Evolutionary conservation across 129 eudicot species (phyloP).

Genomic region (Rutidosis leptorrhynchoides): DNA sequence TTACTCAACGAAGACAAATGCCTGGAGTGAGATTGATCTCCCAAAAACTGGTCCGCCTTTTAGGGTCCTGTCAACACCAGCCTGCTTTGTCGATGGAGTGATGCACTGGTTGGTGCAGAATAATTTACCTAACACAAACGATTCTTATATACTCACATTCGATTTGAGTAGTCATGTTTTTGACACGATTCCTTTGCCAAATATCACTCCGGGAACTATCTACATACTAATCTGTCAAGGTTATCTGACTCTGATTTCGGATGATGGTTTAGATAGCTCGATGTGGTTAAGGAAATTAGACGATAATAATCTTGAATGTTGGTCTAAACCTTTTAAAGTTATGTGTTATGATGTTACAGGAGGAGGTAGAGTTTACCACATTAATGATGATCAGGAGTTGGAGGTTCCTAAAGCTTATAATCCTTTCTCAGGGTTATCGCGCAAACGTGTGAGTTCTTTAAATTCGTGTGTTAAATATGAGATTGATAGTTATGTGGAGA

Average conservation of each 20-base stretch:
- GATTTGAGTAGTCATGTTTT: slow-evolving; percentile 2
- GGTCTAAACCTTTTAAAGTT: neutral
- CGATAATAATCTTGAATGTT: neutral
- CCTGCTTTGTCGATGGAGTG: neutral
- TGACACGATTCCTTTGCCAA: neutral
- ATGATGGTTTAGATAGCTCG: neutral
- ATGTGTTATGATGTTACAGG: neutral
- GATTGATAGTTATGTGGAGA: neutral
- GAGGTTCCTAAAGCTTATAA: neutral
- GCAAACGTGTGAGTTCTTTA: neutral
- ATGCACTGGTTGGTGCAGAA: slow-evolving; percentile 4
- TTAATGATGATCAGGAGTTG: too few relatives aligned
- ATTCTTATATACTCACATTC: neutral
- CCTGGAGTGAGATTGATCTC: neutral
- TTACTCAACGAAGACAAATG: neutral
- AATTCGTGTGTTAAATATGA: too few relatives aligned
- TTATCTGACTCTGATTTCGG: neutral
- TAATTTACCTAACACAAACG: neutral
- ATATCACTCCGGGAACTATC: neutral
- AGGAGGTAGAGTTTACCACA: too few relatives aligned
- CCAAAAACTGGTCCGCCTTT: neutral
- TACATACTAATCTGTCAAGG: neutral
- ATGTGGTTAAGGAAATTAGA: neutral
- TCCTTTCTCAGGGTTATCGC: neutral
- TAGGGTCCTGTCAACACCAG: neutral